Evolutionary conservation across 177 flowering plant species (phyloP), one percentile per base, ranked within the genome.

Genomic region (Vitis hybrid): DNA sequence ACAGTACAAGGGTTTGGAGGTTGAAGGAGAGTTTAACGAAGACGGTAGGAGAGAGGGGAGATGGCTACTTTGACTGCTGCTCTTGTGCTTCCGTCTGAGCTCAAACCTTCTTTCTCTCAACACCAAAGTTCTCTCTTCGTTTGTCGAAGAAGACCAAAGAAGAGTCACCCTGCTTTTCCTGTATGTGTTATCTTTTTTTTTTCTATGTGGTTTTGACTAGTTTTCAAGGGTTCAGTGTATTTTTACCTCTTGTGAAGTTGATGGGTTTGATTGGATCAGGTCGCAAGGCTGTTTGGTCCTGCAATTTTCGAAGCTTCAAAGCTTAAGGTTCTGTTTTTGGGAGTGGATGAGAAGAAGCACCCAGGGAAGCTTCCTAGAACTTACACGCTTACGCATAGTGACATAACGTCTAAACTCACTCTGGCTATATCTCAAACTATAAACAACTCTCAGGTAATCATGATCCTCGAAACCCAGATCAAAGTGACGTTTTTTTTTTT

Each of bases 251-350:
- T 20, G 59, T 28, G 61, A 17, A 5, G 13, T 53, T 69, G 31
- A 20, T 22, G 59, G 64, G 9, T 53, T 61, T 71, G 62, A 3
- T 67, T 71, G 38, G 59, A 56, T 74, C 69, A 92, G 98, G 90
- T 87, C 69, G 93, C 96, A 9, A 90, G 97, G 76, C 69, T 94
- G 65, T 94, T 94, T 84, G 98, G 97, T 73, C 95, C 97, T 1
- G 82, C 97, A 0, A 92, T 91, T n/a, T 94, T 94, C 67, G 98
- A 94, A 75, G 92, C 98, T 3, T 92, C 97, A 4, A 95, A 95
- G 85, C 76, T 95, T 67, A 91, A 88, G 73, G 98, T 92, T 19
- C 68, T 95, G 83, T 90, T 95, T 64, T 73, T 95, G 53, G 97
- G 97, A 7, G 90, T 84, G 47, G 97, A 91, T 79, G 90, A 89